Evolutionary conservation across 1,284 basidiomycete species (phyloP).

Genomic region (Quambalaria eucalypti): DNA sequence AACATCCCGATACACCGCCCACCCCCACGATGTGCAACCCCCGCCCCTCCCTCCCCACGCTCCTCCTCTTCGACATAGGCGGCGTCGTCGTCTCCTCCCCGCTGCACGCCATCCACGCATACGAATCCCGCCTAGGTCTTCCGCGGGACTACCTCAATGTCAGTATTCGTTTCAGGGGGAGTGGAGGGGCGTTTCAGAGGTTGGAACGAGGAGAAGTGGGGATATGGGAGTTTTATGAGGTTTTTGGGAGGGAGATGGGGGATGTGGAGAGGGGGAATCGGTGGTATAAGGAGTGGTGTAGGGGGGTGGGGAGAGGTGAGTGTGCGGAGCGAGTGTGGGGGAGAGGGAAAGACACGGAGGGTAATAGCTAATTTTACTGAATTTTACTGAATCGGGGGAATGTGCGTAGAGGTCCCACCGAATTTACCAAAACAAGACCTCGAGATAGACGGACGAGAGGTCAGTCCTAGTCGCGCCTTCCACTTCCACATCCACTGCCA

Average conservation of each 20-base stretch:
- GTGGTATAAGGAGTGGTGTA: conserved; percentile 34
- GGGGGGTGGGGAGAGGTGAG: conserved; percentile 28
- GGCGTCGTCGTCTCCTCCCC: conserved; percentile 46
- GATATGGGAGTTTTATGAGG: conserved; percentile 41
- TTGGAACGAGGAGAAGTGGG: conserved; percentile 44
- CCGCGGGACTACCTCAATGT: conserved; percentile 47
- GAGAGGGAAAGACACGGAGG: not conserved
- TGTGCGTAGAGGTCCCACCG: not conserved
- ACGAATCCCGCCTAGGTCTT: conserved; percentile 32
- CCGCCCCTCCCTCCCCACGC: conserved; percentile 8
- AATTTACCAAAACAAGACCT: conserved; percentile 13
- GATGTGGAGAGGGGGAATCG: conserved; percentile 27
- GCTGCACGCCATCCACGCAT: conserved; percentile 35
- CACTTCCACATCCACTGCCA: no score
- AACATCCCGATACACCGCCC: no score
- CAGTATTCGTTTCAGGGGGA: conserved; percentile 42
- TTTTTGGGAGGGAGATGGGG: conserved; percentile 40
- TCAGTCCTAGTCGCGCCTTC: conserved; percentile 1
- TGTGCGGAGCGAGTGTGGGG: not conserved
- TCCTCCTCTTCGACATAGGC: conserved; percentile 46
- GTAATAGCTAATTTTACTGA: no score
- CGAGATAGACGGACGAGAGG: conserved; percentile 18
- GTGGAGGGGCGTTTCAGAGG: conserved; percentile 44
- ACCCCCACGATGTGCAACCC: conserved; percentile 1
- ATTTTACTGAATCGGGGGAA: no score